Evolutionary conservation across 2,329 filamentous ascomycete genomes (phyloP).

Genomic region (Malbranchea cinnamomea): DNA sequence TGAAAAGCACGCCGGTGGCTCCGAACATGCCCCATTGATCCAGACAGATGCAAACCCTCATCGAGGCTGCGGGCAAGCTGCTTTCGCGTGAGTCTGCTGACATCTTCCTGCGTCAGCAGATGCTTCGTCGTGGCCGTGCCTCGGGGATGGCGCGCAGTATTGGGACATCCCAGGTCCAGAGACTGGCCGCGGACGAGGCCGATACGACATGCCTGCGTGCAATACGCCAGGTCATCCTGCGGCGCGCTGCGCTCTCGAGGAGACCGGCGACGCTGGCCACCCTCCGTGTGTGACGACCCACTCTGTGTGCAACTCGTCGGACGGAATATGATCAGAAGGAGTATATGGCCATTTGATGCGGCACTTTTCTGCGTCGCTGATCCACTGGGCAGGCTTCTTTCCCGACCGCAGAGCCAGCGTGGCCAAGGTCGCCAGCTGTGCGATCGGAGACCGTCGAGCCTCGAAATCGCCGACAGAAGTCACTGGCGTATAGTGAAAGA

Average conservation of each 20-base stretch:
- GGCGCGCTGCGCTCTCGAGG: neutral
- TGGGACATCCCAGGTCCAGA: constrained; percentile 14
- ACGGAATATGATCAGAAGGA: neutral
- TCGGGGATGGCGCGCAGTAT: constrained; percentile 11
- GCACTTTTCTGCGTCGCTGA: constrained; percentile 2
- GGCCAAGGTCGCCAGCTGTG: constrained; percentile 1
- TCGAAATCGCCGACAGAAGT: neutral
- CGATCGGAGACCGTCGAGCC: neutral
- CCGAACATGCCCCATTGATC: constrained; percentile 1
- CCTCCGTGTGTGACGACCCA: neutral
- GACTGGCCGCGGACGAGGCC: constrained; percentile 10
- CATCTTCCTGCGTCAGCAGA: constrained; percentile 6
- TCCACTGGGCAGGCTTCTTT: constrained; percentile 1
- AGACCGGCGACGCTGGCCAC: neutral
- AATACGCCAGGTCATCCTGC: constrained; percentile 10
- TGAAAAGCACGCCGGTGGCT: constrained; percentile 3
- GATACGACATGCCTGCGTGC: constrained; percentile 15
- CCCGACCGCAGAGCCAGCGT: constrained; percentile 1
- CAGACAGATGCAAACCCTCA: constrained; percentile 1
- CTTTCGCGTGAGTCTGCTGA: no score
- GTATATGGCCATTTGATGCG: constrained; percentile 4
- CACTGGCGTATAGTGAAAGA: neutral
- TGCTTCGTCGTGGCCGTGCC: constrained; percentile 8
- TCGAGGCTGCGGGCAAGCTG: constrained; percentile 2
- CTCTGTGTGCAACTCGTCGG: neutral